Conservation (phyloP, 208 protist species). For the Leishmania major region DNA sequence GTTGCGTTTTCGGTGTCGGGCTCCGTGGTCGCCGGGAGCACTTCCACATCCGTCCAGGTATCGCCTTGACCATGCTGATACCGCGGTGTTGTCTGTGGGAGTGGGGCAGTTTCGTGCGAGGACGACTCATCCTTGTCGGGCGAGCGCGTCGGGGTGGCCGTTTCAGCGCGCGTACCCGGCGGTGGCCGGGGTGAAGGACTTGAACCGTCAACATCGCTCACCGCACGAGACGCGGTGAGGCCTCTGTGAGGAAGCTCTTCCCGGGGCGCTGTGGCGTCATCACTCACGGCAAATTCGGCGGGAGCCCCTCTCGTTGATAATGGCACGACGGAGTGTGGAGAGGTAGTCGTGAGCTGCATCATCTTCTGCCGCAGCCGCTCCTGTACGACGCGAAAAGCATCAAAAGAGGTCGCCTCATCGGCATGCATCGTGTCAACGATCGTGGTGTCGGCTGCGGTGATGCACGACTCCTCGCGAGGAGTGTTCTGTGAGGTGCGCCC, state of each 20-base stretch:
- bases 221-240: neutral
- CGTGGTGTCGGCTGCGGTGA: no score
- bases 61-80: neutral
- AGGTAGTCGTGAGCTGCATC: slow-evolving; percentile 10
- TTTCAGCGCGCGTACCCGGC: slow-evolving; percentile 11
- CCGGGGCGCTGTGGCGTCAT: neutral
- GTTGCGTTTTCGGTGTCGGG: neutral
- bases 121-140: neutral
- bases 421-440: neutral
- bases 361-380: slow-evolving; percentile 63
- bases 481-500: neutral
- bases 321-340: neutral
- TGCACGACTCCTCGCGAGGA: neutral
- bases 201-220: neutral
- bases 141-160: slow-evolving; percentile 13
- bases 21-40: neutral
- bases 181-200: slow-evolving; percentile 30
- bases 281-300: neutral
- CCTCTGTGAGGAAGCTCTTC: neutral
- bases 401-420: slow-evolving; percentile 27
- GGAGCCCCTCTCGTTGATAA: neutral
- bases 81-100: neutral
- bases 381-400: slow-evolving; percentile 60
- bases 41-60: slow-evolving; percentile 2
- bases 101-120: neutral